phyloP scores from a whole-genome alignment of 352 stramenopile genomes.

The Hyaloperonospora arabidopsidis region DNA sequence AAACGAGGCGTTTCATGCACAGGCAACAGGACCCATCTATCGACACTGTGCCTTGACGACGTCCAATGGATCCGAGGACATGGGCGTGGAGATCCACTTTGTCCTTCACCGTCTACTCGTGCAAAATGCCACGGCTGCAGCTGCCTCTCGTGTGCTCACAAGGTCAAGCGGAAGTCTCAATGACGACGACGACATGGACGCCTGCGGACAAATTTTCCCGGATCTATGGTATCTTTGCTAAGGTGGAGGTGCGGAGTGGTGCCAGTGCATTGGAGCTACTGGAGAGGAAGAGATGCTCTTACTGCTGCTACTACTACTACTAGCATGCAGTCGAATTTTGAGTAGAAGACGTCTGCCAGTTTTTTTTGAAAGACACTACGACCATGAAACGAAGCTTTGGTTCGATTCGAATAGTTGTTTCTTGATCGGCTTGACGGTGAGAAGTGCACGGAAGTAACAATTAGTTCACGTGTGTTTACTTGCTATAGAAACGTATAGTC shows the following conservation, averaged over 20 bases:
- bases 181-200: constrained; percentile 43
- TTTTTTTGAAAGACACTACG: no score
- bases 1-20: constrained; percentile 21
- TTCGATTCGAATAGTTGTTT: no score
- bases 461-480: no score
- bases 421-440: no score
- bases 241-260: constrained; percentile 6
- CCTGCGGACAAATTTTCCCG: constrained; percentile 36
- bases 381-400: no score
- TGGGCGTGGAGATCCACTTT: constrained; percentile 31
- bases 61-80: constrained; percentile 12
- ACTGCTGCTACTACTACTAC: no score
- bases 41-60: constrained; percentile 13
- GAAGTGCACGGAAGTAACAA: no score
- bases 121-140: constrained; percentile 19
- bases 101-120: constrained; percentile 38
- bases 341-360: no score
- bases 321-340: no score
- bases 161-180: constrained; percentile 31
- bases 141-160: constrained; percentile 25
- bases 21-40: constrained; percentile 20
- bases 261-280: no score
- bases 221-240: constrained; percentile 47
- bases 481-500: no score
- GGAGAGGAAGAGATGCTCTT: no score